Base-by-base conservation (phyloP, 495 filamentous ascomycete species). In the Trichoderma gamsii region DNA sequence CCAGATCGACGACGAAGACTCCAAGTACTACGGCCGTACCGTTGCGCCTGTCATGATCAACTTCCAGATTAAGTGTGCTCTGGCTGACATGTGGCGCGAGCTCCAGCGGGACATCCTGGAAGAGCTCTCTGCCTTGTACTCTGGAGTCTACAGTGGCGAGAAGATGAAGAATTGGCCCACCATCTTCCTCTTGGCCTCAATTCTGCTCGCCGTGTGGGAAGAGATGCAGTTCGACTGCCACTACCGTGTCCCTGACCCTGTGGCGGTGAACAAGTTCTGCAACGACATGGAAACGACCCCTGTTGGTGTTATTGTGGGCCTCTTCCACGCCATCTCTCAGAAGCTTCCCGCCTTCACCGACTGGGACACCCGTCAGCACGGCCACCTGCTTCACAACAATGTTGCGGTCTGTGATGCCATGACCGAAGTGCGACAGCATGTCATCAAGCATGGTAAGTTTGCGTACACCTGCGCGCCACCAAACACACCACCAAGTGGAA, bases 191-290 rank as follows among this genome's bases (percentile, higher is more conserved):
- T 84, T 96, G 46, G 92, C 92, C 35, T 92, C 90, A 7, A 92
- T 97, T 69, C 84, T 97, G 13, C 82, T 97, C 65, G 91, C 90
- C 41, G 91, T 97, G 11, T 97, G 93, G 93, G 93, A 97, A 77
- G 89, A 96, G 81, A 97, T 97, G 86, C 93, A 97, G 76, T 97
- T 97, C 76, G 93, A 97, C 77, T 92, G 89, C 82, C 90, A 95
- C 76, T 97, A 97, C 82, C 90, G 92, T 59, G 87, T 92, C 12
- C 91, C 90, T 15, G 92, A 97, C 76, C 83, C 88, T 35, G 82
- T 85, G 56, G 89, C 89, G 7, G 92, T 96, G 32, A 85, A 92
- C 69, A 96, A 95, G 78, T 97, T 97, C 85, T 96, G 92, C 83
- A 83, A 81, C 56, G 93, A 97, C 70, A 97, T 97, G 93, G 93